Base-by-base conservation (phyloP, 1,284 basidiomycete species). In the Ustilago hordei region DNA sequence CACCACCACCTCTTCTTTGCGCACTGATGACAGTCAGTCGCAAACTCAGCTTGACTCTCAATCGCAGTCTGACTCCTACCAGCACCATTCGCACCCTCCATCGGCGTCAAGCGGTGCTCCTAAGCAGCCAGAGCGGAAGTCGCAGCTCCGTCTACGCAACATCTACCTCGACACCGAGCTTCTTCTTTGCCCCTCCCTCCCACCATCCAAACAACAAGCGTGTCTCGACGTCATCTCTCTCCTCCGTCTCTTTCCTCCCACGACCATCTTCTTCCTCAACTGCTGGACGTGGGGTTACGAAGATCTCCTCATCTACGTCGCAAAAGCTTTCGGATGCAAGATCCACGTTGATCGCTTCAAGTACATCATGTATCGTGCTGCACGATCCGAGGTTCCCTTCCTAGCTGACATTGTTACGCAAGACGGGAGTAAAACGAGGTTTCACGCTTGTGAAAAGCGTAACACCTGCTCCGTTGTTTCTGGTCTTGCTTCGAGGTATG, bases 331-430 rank as follows among this genome's bases (percentile, higher is more conserved):
- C 31, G 76, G 79, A 13, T 60, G 55, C 2, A 79, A 94, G 92
- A 92, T 98, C 64, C 94, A 98, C 78, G 89, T 95, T 36, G 95
- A 97, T 85, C 89, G 92, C 39, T 96, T 96, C 88, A 97, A 97
- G 85, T 83, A 90, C 75, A 86, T 86, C 13, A 89, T 95, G 19
- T 94, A 91, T 85, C 69, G 60, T 45, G 87, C 88, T 1, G 88
- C 89, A 45, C 81, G 90, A 2, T 87, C 87, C 1, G 58, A 76
- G 57, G 91, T 95, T 71, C 91, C 91, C 0, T 91, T 91, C 75
- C 88, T 95, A 15, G 87, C 88, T 7, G 83, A 87, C 0, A 90
- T 94, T 64, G 89, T 91, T 17, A 95, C 93, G 0, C 86, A 85
- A 4, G 91, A 94, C 36, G 84, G 88, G 7, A 80, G 85, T 0